A percentile compares a stretch with the other conserved stretches of the same genome.
Evolutionary conservation across 768 basidiomycete species (phyloP).

Genomic region (Termitomyces sp.): DNA sequence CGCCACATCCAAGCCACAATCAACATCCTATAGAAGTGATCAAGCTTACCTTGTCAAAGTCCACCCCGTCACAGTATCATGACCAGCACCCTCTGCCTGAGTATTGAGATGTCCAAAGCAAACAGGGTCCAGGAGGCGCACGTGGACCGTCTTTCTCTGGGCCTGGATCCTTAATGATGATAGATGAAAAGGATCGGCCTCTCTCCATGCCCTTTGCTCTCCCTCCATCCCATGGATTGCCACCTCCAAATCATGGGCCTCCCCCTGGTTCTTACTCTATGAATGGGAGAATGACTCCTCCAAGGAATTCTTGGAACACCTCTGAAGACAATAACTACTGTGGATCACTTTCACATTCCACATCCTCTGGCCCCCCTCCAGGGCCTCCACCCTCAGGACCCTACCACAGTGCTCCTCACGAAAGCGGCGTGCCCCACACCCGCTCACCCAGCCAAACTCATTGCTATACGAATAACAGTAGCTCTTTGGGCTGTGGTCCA

Average conservation of each 20-base stretch:
- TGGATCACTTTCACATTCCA: constrained; percentile 24
- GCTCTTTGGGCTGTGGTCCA: too few relatives aligned
- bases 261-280: constrained; percentile 14
- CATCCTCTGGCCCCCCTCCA: constrained; percentile 24
- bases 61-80: constrained; percentile 29
- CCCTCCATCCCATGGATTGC: constrained; percentile 25
- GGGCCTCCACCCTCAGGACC: constrained; percentile 24
- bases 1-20: constrained; percentile 34
- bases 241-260: constrained; percentile 20
- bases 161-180: constrained; percentile 25
- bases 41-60: constrained; percentile 42
- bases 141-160: constrained; percentile 9
- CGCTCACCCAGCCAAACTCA: too few relatives aligned
- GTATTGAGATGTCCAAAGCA: constrained; percentile 28
- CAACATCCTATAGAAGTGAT: constrained; percentile 52
- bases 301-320: constrained; percentile 32
- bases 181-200: constrained; percentile 53
- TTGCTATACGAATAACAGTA: too few relatives aligned
- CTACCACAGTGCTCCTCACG: constrained; percentile 26
- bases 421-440: too few relatives aligned
- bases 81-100: constrained; percentile 25
- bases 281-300: constrained; percentile 30
- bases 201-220: constrained; percentile 55
- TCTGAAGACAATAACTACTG: constrained; percentile 31
- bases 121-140: constrained; percentile 29